Evolutionary conservation across 1,284 basidiomycete species (phyloP).

Genomic region (Psilocybe mexicana): DNA sequence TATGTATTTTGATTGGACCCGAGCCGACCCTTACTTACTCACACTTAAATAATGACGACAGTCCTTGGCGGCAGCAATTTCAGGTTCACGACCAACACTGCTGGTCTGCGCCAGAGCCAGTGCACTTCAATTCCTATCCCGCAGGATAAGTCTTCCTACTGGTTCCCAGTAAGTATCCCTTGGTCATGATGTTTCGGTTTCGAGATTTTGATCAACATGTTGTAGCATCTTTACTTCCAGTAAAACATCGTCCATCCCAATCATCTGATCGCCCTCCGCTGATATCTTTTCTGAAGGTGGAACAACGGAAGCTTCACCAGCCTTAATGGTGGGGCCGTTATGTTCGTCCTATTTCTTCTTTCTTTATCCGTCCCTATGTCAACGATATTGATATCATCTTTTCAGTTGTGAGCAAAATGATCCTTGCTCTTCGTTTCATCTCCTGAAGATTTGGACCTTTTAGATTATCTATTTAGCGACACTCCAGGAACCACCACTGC

Average conservation of each 20-base stretch:
- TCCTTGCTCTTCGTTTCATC: no score
- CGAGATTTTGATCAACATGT: slow-evolving; percentile 2
- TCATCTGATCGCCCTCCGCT: neutral
- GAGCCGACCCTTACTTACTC: neutral
- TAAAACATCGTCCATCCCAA: slow-evolving; percentile 16
- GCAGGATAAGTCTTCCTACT: slow-evolving; percentile 45
- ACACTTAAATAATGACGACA: slow-evolving; percentile 14
- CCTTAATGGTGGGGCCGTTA: slow-evolving; percentile 39
- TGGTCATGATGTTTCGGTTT: neutral
- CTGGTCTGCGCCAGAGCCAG: slow-evolving; percentile 35
- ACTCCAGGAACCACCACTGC: slow-evolving; percentile 42
- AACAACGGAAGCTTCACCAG: slow-evolving; percentile 41
- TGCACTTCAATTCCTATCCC: slow-evolving; percentile 44
- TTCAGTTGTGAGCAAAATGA: slow-evolving; percentile 30
- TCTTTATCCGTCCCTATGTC: neutral
- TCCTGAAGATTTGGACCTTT: neutral
- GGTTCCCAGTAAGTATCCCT: slow-evolving; percentile 37
- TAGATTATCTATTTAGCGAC: slow-evolving; percentile 47
- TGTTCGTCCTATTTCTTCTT: slow-evolving; percentile 30
- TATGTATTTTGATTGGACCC: slow-evolving; percentile 6
- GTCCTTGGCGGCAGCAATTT: slow-evolving; percentile 47
- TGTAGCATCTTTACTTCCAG: slow-evolving; percentile 43
- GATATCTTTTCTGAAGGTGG: slow-evolving; percentile 26
- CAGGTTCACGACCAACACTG: slow-evolving; percentile 34
- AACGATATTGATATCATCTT: slow-evolving; percentile 1